Base-by-base conservation (phyloP, 176 grass and related monocot genomes). In the Chloris gayana region DNA sequence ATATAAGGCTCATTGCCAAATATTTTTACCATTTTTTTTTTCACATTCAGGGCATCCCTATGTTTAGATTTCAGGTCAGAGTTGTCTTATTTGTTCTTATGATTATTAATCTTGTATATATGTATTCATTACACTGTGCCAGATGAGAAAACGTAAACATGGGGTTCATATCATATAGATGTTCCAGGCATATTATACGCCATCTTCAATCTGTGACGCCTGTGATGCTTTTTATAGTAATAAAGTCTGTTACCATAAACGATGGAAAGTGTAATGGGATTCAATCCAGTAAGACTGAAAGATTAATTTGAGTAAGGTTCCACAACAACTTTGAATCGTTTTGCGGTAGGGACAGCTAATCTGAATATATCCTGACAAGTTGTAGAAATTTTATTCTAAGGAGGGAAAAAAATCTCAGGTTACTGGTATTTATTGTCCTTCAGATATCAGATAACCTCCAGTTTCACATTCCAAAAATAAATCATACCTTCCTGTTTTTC, bases 381-480 rank as follows among this genome's bases (percentile, higher is more conserved):
- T 18, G 22, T 62, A 37, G 35, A 77, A 69, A 21, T 18, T n/a
- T 49, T 64, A 41, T n/a, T 67, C 30, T 24, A 37, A 66, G 31
- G 64, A 79, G 30, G 11, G 35, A 67, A 67, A 79, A 64, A 33
- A 2, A 31, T 8, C 2, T 7, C 15, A 27, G 14, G 32, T 21
- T 62, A 29, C 69, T 17, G 27, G 34, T 54, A 18, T 2, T 34
- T 29, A 65, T 25, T 75, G 12, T 50, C 65, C 59, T 50, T 66
- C 18, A 77, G 72, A 77, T 81, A 64, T 66, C 18, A 77, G 72
- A 77, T 81, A 64, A 64, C 58, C 47, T 66, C 46, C 37, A 70
- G 80, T 66, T 30, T 18, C 58, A 77, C 72, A 72, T 77, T 18
- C 82, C 78, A 77, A 85, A 88, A 85, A 85, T 85, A 89, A 89